Evolutionary conservation across 768 basidiomycete genomes (phyloP).

Genomic region (Hygrophorus russula): DNA sequence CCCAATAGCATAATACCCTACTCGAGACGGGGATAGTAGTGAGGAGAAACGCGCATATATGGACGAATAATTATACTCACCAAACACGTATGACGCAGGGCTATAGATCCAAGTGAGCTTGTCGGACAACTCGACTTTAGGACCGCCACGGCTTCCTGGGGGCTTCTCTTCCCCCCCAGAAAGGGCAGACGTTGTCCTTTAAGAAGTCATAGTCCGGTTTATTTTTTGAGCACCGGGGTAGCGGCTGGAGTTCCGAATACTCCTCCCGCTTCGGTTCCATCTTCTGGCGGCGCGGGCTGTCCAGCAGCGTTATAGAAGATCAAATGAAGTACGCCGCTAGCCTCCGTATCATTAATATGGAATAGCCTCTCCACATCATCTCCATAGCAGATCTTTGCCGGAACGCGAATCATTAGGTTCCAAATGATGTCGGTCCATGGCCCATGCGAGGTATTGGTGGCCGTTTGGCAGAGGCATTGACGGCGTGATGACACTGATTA

Average conservation of each 20-base stretch:
- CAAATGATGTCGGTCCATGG: too few relatives aligned
- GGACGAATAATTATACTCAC: background rate
- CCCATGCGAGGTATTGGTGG: too few relatives aligned
- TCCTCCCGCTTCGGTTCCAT: constrained; percentile 1
- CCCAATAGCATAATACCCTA: constrained; percentile 2
- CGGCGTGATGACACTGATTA: too few relatives aligned
- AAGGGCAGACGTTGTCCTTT: too few relatives aligned
- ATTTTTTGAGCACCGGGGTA: too few relatives aligned
- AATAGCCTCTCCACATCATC: constrained; percentile 1
- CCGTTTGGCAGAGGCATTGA: too few relatives aligned
- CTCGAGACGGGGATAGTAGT: background rate
- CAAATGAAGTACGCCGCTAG: background rate
- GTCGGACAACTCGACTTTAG: constrained; percentile 1
- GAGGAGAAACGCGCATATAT: background rate
- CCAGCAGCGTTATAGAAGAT: background rate
- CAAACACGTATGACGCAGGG: constrained; percentile 1
- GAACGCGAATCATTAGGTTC: too few relatives aligned
- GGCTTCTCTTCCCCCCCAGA: background rate
- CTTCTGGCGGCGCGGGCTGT: background rate
- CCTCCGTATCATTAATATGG: background rate
- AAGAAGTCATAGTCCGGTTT: too few relatives aligned
- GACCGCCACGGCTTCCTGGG: background rate
- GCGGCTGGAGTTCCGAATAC: too few relatives aligned
- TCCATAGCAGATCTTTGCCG: too few relatives aligned
- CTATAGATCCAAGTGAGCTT: background rate